Evolutionary conservation across 148 eudicot species (phyloP), one percentile per base, ranked within the genome.

Genomic region (Euryodendron excelsum): DNA sequence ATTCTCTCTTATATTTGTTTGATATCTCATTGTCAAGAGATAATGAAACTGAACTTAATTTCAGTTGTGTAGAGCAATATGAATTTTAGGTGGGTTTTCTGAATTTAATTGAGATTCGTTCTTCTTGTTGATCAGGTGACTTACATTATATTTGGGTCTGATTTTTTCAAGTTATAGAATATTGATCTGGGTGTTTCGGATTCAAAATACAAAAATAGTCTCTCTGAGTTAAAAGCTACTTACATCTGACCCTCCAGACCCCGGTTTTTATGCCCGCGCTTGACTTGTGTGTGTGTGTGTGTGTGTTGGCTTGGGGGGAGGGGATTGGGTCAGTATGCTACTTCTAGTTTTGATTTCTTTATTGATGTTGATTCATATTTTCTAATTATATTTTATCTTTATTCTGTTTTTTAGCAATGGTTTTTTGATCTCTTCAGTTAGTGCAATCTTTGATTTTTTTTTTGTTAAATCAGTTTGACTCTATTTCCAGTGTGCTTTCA

Each of bases 401-500:
- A 23, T 48, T 77, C 12, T 52, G n/a, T 30, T n/a, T n/a, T 55
- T 21, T 2, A 5, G 39, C 11, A 10, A 45, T 28, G 10, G 6
- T 34, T 64, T 47, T 2, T 3, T 45, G 0, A 28, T 47, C 37
- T 70, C 41, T 21, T 59, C 18, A 30, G 30, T 39, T 30, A 21
- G 10, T 28, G 17, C 3, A 63, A n/a, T 39, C 31, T 58, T 36
- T 56, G 33, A 23, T 23, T 55, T 39, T 12, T 12, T 2, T 37
- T 18, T 41, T 44, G 36, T 27, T 58, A 17, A 41, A 11, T 56
- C 31, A 25, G 20, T 6, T 7, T 53, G 23, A n/a, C n/a, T n/a
- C n/a, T n/a, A 2, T 73, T 67, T 34, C 58, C 0, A 74, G 12
- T 80, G 27, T 31, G 55, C 36, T 27, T 79, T 39, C 89, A 91